These are phyloP conservation scores for Acanthamoeba comandoni DNA, from an alignment of 208 protist genomes.

Conservation along the genomic window DNA sequence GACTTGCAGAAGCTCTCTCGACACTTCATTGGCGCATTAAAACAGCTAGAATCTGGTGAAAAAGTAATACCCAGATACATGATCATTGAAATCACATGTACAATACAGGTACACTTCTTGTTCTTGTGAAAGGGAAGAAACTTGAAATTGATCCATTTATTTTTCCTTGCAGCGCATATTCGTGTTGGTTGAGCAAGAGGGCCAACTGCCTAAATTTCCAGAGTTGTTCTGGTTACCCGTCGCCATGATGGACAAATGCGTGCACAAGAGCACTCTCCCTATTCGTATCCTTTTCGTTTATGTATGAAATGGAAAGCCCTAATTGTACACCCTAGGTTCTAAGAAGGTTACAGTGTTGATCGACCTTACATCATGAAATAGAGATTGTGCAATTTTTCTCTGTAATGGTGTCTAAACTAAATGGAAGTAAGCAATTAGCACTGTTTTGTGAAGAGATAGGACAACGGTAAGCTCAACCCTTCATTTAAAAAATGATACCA, in stretches of 20 bases:
- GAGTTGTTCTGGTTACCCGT: slow-evolving; percentile 59
- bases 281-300: neutral
- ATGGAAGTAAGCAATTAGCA: neutral
- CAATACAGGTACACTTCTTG: slow-evolving; percentile 35
- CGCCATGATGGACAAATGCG: slow-evolving; percentile 59
- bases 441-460: slow-evolving; percentile 33
- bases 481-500: neutral
- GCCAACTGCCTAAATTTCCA: slow-evolving; percentile 47
- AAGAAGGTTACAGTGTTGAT: neutral
- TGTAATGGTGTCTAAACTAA: slow-evolving; percentile 10
- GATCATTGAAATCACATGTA: slow-evolving; percentile 16
- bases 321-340: too few species aligned
- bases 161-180: slow-evolving; percentile 48
- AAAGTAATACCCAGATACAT: slow-evolving; percentile 33
- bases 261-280: slow-evolving; percentile 16
- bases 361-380: neutral
- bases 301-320: too few species aligned
- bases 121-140: neutral
- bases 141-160: too few species aligned
- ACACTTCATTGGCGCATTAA: slow-evolving; percentile 53
- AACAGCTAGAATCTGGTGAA: slow-evolving; percentile 12
- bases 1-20: slow-evolving; percentile 59
- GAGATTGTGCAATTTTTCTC: slow-evolving; percentile 46
- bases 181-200: slow-evolving; percentile 14
- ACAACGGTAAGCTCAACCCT: neutral